Evolutionary conservation across 495 filamentous ascomycete species (phyloP).

Genomic region (Staphylotrichum longicolle): DNA sequence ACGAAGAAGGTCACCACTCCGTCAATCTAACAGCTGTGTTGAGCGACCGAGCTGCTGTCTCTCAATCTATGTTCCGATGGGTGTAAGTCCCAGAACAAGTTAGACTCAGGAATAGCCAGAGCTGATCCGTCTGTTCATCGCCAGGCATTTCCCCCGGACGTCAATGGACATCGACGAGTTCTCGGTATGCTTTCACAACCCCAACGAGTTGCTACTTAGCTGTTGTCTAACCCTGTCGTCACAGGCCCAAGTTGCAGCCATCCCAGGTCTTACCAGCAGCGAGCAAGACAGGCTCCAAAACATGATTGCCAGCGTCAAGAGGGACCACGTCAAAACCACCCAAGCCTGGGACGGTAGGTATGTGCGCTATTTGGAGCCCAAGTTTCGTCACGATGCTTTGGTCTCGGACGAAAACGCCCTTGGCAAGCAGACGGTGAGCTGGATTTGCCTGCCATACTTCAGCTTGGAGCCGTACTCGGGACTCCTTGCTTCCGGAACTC

Average conservation of each 20-base stretch:
- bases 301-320: not conserved
- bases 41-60: not conserved
- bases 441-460: slow-evolving; percentile 43
- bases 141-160: not conserved
- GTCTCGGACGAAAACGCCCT: slow-evolving; percentile 23
- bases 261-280: slow-evolving; percentile 5
- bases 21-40: not conserved
- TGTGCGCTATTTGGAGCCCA: slow-evolving; percentile 35
- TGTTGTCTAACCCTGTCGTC: not conserved
- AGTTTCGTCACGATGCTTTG: slow-evolving; percentile 28
- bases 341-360: slow-evolving; percentile 29
- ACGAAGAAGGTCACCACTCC: not conserved
- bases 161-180: slow-evolving; percentile 21
- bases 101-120: too few species aligned
- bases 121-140: not conserved
- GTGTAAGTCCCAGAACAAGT: not conserved
- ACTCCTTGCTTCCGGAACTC: slow-evolving; percentile 23
- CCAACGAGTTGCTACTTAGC: too few species aligned
- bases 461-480: slow-evolving; percentile 38
- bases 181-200: not conserved
- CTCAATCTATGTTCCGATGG: slow-evolving; percentile 17
- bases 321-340: slow-evolving; percentile 27
- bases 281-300: not conserved
- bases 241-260: not conserved
- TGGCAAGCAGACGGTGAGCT: slow-evolving; percentile 28